Base-by-base conservation (phyloP, 306 rosid genomes). In the Vicia villosa region DNA sequence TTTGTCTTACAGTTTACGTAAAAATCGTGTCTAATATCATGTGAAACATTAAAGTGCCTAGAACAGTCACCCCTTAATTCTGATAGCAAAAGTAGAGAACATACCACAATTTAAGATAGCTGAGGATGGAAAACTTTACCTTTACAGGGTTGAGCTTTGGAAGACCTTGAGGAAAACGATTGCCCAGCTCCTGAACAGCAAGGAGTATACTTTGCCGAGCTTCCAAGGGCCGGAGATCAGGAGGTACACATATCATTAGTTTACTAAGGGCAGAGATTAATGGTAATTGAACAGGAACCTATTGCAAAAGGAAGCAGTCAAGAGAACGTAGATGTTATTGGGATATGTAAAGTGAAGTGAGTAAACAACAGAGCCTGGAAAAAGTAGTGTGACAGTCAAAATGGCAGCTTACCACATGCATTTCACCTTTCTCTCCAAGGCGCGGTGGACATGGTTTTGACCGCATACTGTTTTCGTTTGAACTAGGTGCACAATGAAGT, bases 341-440 rank as follows among this genome's bases (percentile, higher is more conserved):
- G 66, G 17, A 52, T 26, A 76, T 16, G 37, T 41, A 21, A 52
- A 52, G n/a, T 49, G 32, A 28, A 32, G 19, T 13, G 62, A 47
- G 68, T 24, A 26, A 62, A 66, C 19, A 10, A 37, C 24, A 37
- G 56, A 71, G 56, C 55, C n/a, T 43, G 6, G 45, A 45, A 60
- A 52, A 46, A 41, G 24, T 55, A 17, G 34, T 6, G 10, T 4
- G 26, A 68, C 49, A 8, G 14, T 41, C 45, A 17, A 62, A 56
- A 68, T 52, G 22, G 62, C 36, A 74, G 81, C 94, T 84, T 72
- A 94, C 99, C 93, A 94, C 99, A 66, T 94, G 96, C 99, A 94
- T 94, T 91, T 94, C 99, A 49, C 99, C 99, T 82, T 87, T 90
- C 69, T 91, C 97, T 68, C 99, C 99, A 52, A 95, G 97, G 47